phyloP scores from a whole-genome alignment of 1,139 yeast genomes.

The Taphrina communis region DNA sequence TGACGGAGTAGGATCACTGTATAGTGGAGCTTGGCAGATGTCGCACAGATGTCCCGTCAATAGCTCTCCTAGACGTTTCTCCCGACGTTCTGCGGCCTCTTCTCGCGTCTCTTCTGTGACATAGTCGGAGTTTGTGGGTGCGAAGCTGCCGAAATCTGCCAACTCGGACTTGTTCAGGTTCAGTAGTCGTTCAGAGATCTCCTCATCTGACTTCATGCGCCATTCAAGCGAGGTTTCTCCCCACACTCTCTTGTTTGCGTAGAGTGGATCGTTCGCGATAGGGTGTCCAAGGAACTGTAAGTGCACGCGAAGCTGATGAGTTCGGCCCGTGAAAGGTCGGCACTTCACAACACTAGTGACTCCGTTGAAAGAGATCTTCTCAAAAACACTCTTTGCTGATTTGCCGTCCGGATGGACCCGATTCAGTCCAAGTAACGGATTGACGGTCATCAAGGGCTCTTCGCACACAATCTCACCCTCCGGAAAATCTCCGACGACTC shows the following conservation, averaged over 20 bases:
- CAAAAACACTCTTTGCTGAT: conserved; percentile 59
- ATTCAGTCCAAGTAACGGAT: conserved; percentile 80
- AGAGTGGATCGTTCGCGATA: conserved; percentile 92
- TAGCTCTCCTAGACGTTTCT: conserved; percentile 60
- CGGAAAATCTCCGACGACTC: conserved; percentile 87
- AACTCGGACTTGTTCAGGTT: conserved; percentile 70
- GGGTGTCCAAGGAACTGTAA: conserved; percentile 85
- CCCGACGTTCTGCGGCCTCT: conserved; percentile 41
- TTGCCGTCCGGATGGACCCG: conserved; percentile 73
- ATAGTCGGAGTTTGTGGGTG: conserved; percentile 46
- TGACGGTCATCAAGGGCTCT: conserved; percentile 70
- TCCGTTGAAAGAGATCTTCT: conserved; percentile 66
- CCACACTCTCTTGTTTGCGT: conserved; percentile 73
- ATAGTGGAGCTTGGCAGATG: conserved; percentile 72
- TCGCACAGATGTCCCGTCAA: conserved; percentile 65
- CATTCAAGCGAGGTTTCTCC: conserved; percentile 65
- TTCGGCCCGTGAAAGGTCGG: conserved; percentile 85
- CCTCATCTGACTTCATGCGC: conserved; percentile 59
- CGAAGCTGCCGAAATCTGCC: conserved; percentile 64
- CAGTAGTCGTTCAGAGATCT: conserved; percentile 60
- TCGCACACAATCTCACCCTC: conserved; percentile 61
- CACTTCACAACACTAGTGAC: conserved; percentile 76
- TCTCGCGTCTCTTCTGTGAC: conserved; percentile 33
- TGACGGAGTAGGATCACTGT: conserved; percentile 85
- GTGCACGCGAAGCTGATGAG: conserved; percentile 94